Conservation (phyloP, 805 yeast species). For the Cyberlindnera veronae region DNA sequence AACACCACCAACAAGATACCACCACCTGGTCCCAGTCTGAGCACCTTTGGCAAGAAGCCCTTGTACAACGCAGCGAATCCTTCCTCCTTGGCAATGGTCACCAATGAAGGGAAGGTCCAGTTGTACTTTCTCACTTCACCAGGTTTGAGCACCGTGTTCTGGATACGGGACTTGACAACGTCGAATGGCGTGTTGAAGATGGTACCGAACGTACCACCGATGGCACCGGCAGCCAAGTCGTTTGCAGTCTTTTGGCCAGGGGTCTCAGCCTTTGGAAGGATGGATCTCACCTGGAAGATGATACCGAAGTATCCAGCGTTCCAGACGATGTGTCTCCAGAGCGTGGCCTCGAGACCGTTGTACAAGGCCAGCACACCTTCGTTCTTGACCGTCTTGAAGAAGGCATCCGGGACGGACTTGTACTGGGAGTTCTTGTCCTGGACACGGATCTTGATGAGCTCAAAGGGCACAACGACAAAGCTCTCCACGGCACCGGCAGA, state of each 20-base stretch:
- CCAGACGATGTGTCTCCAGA: conserved; percentile 97
- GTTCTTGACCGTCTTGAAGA: conserved; percentile 60
- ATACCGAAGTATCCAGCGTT: conserved; percentile 97
- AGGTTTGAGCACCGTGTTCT: conserved; percentile 58
- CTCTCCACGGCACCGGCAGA: conserved; percentile 98
- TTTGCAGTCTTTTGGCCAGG: conserved; percentile 74
- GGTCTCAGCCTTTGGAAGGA: conserved; percentile 75
- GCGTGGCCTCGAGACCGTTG: conserved; percentile 93
- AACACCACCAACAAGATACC: conserved; percentile 97
- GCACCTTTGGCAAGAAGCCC: conserved; percentile 95
- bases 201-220: conserved; percentile 98
- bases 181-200: conserved; percentile 93
- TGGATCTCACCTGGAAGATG: conserved; percentile 77
- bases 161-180: conserved; percentile 95
- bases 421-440: conserved; percentile 85
- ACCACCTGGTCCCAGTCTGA: conserved; percentile 99
- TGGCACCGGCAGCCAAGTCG: conserved; percentile 87
- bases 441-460: conserved; percentile 88
- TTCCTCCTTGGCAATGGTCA: conserved; percentile 79
- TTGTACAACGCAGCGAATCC: conserved; percentile 89
- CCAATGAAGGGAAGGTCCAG: conserved; percentile 85
- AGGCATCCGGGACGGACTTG: conserved; percentile 81
- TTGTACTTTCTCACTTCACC: conserved; percentile 85
- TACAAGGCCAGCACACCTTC: conserved; percentile 85
- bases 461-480: conserved; percentile 96